Evolutionary conservation across 768 basidiomycete species (phyloP).

Genomic region (Boletus rubropictus): DNA sequence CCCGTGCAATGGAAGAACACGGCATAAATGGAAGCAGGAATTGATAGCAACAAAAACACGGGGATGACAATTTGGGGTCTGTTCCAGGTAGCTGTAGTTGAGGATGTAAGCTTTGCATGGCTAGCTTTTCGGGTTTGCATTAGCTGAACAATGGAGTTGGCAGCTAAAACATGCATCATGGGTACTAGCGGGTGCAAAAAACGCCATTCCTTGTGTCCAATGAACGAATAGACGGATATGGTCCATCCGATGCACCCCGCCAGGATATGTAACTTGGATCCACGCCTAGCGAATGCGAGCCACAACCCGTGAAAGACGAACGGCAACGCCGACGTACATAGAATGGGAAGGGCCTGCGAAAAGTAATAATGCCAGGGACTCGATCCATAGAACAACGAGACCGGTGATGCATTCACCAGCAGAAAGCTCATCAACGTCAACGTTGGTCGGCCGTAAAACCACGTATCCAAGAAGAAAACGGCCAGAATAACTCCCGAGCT

Average conservation of each 20-base stretch:
- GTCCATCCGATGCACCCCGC: slow-evolving; percentile 56
- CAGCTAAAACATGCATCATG: slow-evolving; percentile 70
- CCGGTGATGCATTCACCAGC: slow-evolving; percentile 70
- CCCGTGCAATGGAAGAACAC: slow-evolving; percentile 72
- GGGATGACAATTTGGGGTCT: slow-evolving; percentile 29
- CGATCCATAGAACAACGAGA: slow-evolving; percentile 90
- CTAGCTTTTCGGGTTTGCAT: slow-evolving; percentile 15
- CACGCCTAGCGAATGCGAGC: slow-evolving; percentile 23
- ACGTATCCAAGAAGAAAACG: slow-evolving; percentile 52
- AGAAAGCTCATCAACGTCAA: slow-evolving; percentile 83
- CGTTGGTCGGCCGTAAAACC: slow-evolving; percentile 61
- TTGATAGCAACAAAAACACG: slow-evolving; percentile 43
- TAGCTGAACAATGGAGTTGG: slow-evolving; percentile 59
- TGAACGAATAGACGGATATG: slow-evolving; percentile 61
- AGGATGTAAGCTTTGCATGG: background rate
- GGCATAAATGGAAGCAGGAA: slow-evolving; percentile 65
- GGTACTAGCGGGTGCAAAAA: slow-evolving; percentile 92
- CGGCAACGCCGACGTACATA: slow-evolving; percentile 69
- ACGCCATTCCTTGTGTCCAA: slow-evolving; percentile 96
- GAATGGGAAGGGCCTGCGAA: slow-evolving; percentile 76
- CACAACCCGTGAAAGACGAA: slow-evolving; percentile 62
- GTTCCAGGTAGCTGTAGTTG: slow-evolving; percentile 10
- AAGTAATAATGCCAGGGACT: slow-evolving; percentile 88
- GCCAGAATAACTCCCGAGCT: slow-evolving; percentile 24
- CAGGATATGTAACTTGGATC: slow-evolving; percentile 38